Percentiles rank a stretch among this genome's conserved stretches.
Conservation (phyloP, 257 asterid genomes). For the Primulina huaijiensis region DNA sequence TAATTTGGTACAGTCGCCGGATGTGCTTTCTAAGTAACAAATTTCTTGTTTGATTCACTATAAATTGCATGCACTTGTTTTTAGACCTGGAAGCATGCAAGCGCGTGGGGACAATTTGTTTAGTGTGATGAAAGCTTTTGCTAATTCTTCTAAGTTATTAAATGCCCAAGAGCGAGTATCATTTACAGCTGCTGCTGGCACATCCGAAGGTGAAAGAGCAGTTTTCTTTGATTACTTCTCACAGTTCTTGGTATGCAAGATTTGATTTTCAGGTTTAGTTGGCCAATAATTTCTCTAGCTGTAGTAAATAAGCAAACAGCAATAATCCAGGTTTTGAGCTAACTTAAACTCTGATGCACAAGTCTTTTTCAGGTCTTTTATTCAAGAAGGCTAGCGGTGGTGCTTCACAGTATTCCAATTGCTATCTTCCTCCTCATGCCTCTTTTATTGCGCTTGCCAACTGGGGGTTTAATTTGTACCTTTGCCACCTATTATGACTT, state of each 20-base stretch:
- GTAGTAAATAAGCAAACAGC: constrained; percentile 10
- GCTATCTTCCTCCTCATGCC: constrained; percentile 82
- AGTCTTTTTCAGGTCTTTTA: constrained; percentile 61
- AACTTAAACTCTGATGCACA: constrained; percentile 21
- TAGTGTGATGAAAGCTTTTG: constrained; percentile 71
- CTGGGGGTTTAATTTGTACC: constrained; percentile 45
- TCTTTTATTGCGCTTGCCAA: constrained; percentile 52
- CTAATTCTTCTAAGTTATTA: constrained; percentile 70
- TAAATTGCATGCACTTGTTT: constrained; percentile 30
- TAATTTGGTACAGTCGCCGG: constrained; percentile 48
- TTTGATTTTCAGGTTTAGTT: constrained; percentile 28
- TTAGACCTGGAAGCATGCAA: constrained; percentile 98
- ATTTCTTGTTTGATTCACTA: constrained; percentile 26
- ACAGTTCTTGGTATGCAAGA: constrained; percentile 62
- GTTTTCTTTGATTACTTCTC: constrained; percentile 76
- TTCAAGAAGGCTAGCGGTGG: constrained; percentile 64
- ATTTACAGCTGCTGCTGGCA: constrained; percentile 39
- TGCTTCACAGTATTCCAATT: constrained; percentile 75
- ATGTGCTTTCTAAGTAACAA: constrained; percentile 24
- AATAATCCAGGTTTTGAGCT: constrained; percentile 18
- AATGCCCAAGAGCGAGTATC: constrained; percentile 67
- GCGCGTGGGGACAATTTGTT: constrained; percentile 93
- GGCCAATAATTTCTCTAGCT: constrained; percentile 19
- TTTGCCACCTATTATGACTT: constrained; percentile 54
- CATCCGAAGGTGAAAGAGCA: constrained; percentile 50